Conservation (phyloP, 495 filamentous ascomycete genomes). For the Hyaloscypha finlandica region DNA sequence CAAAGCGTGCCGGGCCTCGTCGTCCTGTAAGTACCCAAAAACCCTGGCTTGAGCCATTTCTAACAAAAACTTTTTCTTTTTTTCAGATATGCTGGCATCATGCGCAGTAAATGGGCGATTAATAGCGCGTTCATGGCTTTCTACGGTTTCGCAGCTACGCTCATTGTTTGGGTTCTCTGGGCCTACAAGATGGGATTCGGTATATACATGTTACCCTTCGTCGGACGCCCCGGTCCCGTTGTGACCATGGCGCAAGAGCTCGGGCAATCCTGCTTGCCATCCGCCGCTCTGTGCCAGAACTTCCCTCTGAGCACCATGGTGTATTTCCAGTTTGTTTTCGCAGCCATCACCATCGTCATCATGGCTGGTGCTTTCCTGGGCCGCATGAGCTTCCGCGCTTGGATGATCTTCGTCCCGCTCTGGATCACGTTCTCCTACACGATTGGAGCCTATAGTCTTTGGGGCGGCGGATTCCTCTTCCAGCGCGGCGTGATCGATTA, state of each 20-base stretch:
- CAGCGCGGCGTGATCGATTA: constrained; percentile 56
- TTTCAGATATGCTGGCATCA: constrained; percentile 49
- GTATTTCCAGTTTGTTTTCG: constrained; percentile 63
- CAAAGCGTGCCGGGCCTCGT: constrained; percentile 57
- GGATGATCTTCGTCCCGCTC: constrained; percentile 59
- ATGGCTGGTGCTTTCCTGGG: constrained; percentile 53
- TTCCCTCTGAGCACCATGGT: constrained; percentile 57
- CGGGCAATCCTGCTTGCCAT: constrained; percentile 46
- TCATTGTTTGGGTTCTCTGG: constrained; percentile 59
- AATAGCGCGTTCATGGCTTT: constrained; percentile 60
- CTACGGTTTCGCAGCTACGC: constrained; percentile 55
- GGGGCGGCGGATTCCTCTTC: constrained; percentile 58
- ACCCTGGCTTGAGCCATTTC: too few species aligned
- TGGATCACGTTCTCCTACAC: constrained; percentile 56
- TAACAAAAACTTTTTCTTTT: neutral
- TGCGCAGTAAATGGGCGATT: constrained; percentile 60
- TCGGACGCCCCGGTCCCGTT: constrained; percentile 53
- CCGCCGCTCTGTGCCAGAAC: constrained; percentile 40
- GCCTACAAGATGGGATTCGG: constrained; percentile 58
- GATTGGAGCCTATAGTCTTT: constrained; percentile 49
- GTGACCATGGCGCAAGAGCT: constrained; percentile 51
- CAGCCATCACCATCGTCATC: constrained; percentile 57
- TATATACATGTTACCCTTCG: constrained; percentile 53
- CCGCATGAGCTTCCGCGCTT: constrained; percentile 57
- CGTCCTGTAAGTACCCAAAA: constrained; percentile 36